Evolutionary conservation across 2,329 filamentous ascomycete species (phyloP).

Genomic region (Xylaria sp.): DNA sequence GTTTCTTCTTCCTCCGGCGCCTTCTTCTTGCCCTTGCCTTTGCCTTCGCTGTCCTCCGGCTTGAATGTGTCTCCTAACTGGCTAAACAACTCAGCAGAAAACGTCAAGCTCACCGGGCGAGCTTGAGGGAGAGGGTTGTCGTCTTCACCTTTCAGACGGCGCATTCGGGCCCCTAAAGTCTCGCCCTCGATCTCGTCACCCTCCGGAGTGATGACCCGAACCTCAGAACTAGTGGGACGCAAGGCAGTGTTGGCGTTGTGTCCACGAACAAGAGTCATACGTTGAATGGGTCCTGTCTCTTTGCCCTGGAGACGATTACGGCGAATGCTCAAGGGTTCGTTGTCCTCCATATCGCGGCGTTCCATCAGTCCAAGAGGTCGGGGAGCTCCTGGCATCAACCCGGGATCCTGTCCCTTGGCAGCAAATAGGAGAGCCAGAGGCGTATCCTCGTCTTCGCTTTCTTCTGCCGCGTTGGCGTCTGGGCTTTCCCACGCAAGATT

Average conservation of each 20-base stretch:
- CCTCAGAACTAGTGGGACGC: conserved; percentile 26
- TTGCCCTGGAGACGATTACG: conserved; percentile 68
- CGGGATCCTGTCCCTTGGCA: conserved; percentile 49
- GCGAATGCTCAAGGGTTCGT: conserved; percentile 76
- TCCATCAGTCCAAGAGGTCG: conserved; percentile 72
- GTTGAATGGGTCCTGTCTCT: conserved; percentile 39
- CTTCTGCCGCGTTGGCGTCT: conserved; percentile 20
- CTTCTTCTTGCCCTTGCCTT: conserved; percentile 30
- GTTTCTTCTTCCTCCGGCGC: conserved; percentile 63
- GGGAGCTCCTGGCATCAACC: conserved; percentile 50
- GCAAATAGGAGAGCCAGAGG: conserved; percentile 78
- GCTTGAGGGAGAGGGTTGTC: conserved; percentile 45
- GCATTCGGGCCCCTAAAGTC: conserved; percentile 61
- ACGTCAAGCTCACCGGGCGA: conserved; percentile 58
- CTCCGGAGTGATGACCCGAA: conserved; percentile 33
- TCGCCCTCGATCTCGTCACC: conserved; percentile 56
- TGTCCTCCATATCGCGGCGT: conserved; percentile 80
- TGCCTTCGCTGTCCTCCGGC: conserved; percentile 33
- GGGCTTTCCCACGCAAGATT: conserved; percentile 80
- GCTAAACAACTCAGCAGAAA: conserved; percentile 63
- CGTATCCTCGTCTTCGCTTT: conserved; percentile 53
- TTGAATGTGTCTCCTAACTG: conserved; percentile 53
- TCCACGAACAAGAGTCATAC: conserved; percentile 37
- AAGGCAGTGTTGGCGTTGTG: conserved; percentile 28
- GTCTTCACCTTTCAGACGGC: conserved; percentile 55